These are phyloP conservation scores for Ceratocystis papillata DNA, from an alignment of 2,329 filamentous ascomycete genomes.

Conservation along the genomic window DNA sequence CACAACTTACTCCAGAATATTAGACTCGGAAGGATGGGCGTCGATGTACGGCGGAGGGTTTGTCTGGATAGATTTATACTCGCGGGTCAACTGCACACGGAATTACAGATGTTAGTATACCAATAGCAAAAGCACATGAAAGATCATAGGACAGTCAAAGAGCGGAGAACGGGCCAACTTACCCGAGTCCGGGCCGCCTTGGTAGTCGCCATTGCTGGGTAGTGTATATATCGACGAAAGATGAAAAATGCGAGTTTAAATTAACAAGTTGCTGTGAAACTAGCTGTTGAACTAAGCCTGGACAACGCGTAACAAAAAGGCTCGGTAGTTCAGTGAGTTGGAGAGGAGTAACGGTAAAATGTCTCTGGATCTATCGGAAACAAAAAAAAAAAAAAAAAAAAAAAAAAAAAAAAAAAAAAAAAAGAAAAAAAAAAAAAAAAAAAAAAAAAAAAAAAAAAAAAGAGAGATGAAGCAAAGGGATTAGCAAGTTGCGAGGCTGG, in stretches of 20 bases:
- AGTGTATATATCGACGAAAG: neutral
- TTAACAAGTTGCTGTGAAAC: conserved; percentile 15
- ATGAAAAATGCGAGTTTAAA: conserved; percentile 15
- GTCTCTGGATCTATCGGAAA: neutral
- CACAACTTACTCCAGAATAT: conserved; percentile 70
- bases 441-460: too few relatives aligned
- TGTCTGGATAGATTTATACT: conserved; percentile 51
- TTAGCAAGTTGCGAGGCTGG: neutral
- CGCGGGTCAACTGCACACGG: conserved; percentile 43
- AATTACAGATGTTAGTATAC: neutral
- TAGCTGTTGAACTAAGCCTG: conserved; percentile 15
- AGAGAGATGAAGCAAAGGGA: neutral
- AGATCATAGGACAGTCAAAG: neutral
- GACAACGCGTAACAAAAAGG: neutral
- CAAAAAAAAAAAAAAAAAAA: neutral
- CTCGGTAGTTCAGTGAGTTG: neutral
- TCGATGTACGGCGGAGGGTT: conserved; percentile 82
- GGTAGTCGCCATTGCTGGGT: conserved; percentile 48
- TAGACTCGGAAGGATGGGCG: conserved; percentile 79
- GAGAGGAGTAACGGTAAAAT: neutral
- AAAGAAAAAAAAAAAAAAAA: conserved; percentile 1
- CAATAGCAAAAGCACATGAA: too few relatives aligned
- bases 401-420: neutral
- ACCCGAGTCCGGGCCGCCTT: conserved; percentile 63
- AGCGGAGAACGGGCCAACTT: conserved; percentile 30